A percentile compares a stretch with the other conserved stretches of the same genome.
phyloP scores from a whole-genome alignment of 441 rosid species.

The Melastoma candidum region DNA sequence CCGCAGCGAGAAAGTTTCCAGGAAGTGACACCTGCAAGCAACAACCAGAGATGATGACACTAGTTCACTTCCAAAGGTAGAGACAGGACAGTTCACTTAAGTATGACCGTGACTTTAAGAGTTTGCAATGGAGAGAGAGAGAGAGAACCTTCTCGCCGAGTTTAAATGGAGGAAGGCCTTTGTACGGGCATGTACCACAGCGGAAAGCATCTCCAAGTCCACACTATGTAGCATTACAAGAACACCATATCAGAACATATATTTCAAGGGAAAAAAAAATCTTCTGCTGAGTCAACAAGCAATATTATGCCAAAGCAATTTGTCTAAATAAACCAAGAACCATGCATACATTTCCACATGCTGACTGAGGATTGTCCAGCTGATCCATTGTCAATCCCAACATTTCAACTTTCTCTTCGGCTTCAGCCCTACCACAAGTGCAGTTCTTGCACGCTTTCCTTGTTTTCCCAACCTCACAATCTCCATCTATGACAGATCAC shows the following conservation, averaged over 20 bases:
- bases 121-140: not conserved
- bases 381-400: conserved; percentile 66
- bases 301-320: too few species aligned
- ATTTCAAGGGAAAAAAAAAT: too few species aligned
- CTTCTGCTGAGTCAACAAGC: too few species aligned
- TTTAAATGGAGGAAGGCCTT: conserved; percentile 81
- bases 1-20: too few species aligned
- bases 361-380: conserved; percentile 73
- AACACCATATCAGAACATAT: not conserved
- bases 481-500: conserved; percentile 36
- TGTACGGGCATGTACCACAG: conserved; percentile 87
- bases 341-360: conserved; percentile 77
- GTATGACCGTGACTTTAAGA: not conserved
- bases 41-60: too few species aligned
- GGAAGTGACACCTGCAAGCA: too few species aligned
- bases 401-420: conserved; percentile 71
- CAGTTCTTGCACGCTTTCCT: conserved; percentile 98
- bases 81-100: too few species aligned
- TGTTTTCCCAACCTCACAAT: conserved; percentile 72
- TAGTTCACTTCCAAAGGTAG: too few species aligned
- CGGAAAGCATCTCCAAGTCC: conserved; percentile 97
- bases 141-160: conserved; percentile 67
- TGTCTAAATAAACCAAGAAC: not conserved
- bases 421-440: conserved; percentile 90
- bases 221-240: conserved; percentile 37